Base-by-base conservation (phyloP, 345 rosid genomes). In the Dovyalis caffra region DNA sequence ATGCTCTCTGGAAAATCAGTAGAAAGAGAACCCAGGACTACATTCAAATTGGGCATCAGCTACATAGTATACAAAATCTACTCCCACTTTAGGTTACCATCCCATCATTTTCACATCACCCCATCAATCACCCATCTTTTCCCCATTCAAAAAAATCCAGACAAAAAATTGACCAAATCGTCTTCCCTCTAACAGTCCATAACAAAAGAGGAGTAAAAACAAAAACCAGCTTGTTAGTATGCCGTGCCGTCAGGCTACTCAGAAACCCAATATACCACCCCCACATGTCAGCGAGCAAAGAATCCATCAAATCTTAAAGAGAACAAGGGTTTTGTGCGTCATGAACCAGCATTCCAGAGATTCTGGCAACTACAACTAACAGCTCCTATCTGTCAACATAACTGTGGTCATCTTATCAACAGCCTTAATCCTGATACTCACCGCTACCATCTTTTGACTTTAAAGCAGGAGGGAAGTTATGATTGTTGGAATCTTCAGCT, bases 21-120 rank as follows among this genome's bases (percentile, higher is more conserved):
- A 25, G 56, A 66, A 21, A 49, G 25, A 25, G 35, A 25, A 23
- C 8, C 66, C 37, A 57, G 61, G 18, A 66, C 21, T 71, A 72
- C 61, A 38, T 65, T 56, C 49, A 72, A 71, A 57, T 72, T 66
- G 73, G 80, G 80, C 65, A 56, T 21, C 29, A 56, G 53, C 71
- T 32, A 64, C 70, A 64, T 64, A 65, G 80, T 53, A 61, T 71
- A 70, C 75, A 77, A 38, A 60, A 64, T 29, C 80, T 56, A 65
- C 49, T 11, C 78, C 75, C 51, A 49, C 45, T 69, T 51, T 68
- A 58, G 1, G 28, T 18, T 33, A 3, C 70, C 43, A n/a, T 15
- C 35, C 31, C 31, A 66, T 3, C 10, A 4, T 29, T 21, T 21
- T 21, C 6, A 37, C 9, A 45, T 28, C 31, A 9, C 21, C 2